Base-by-base conservation (phyloP, 352 stramenopile genomes). In the Pythium dissotocum region DNA sequence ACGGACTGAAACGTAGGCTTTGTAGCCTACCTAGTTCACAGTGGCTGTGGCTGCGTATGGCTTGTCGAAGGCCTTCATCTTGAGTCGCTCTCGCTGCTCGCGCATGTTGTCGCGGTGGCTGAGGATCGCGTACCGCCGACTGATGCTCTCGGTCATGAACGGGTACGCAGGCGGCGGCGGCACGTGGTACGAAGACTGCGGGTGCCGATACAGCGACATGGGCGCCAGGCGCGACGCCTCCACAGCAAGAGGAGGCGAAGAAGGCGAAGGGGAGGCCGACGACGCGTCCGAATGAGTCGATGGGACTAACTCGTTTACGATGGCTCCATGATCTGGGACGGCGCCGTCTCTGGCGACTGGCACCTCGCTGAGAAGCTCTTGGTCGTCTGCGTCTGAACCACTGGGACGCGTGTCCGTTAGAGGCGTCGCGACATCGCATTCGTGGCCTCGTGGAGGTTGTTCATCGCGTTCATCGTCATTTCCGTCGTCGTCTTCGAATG, bases 81-180 rank as follows among this genome's bases (percentile, higher is more conserved):
- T 53, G 46, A 53, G 46, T 28, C 46, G n/a, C 8, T 53, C 46
- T n/a, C 21, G 46, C 2, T 32, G 46, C n/a, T 53, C 46, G 21
- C 46, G 18, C 46, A 53, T 53, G 46, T 53, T 32, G 21, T 53
- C 46, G 10, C 46, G 46, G n/a, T 53, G 46, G 46, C n/a, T 24
- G 46, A 53, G 46, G 46, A 53, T 32, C 4, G 46, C 46, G 46
- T 53, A 53, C 0, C 46, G 46, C 2, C 46, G 46, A 32, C 46
- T 53, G 46, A 53, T 53, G 18, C 46, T 53, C 46, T 53, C 46
- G 2, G 46, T 53, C n/a, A 53, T 53, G 46, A 13, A 32, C 46
- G 18, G 46, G 21, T 32, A 53, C 6, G 8, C 5, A 0, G 46
- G 46, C 0, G 46, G 46, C n/a, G 18, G 46, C 18, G 46, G 46